Evolutionary conservation across 192 early-diverging fungal species (phyloP).

Genomic region (Rhizoclosmatium globosum): DNA sequence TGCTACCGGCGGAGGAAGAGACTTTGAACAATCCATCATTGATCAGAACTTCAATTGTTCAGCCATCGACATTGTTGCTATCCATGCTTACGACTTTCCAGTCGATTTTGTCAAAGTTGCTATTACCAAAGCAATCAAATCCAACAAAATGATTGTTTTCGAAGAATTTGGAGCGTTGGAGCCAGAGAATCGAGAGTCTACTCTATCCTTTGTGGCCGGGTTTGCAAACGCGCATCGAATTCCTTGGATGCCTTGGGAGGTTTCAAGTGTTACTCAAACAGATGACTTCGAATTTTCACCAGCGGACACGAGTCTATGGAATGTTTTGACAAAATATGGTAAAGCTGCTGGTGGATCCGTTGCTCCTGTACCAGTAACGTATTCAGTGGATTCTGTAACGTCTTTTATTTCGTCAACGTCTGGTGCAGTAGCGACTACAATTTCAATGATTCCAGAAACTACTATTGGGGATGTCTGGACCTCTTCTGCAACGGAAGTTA

Average conservation of each 20-base stretch:
- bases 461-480: too few species aligned
- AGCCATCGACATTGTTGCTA: conserved; percentile 29
- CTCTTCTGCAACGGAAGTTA: too few species aligned
- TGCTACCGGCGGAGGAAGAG: conserved; percentile 10
- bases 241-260: not conserved
- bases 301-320: not conserved
- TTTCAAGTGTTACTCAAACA: not conserved
- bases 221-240: not conserved
- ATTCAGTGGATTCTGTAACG: too few species aligned
- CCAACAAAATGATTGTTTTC: not conserved
- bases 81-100: not conserved
- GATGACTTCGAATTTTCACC: not conserved
- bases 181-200: not conserved
- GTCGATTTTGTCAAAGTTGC: not conserved
- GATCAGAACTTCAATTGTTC: conserved; percentile 23
- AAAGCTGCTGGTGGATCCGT: not conserved
- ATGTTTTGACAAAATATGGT: not conserved
- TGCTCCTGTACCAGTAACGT: too few species aligned
- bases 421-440: too few species aligned
- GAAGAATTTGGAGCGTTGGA: not conserved
- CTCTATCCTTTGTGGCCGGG: not conserved
- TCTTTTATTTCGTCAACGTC: too few species aligned
- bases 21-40: conserved; percentile 6
- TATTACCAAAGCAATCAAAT: not conserved
- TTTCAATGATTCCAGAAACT: too few species aligned